Evolutionary conservation across 2,329 filamentous ascomycete species (phyloP).

Genomic region (Sporothrix pseudoabietina): DNA sequence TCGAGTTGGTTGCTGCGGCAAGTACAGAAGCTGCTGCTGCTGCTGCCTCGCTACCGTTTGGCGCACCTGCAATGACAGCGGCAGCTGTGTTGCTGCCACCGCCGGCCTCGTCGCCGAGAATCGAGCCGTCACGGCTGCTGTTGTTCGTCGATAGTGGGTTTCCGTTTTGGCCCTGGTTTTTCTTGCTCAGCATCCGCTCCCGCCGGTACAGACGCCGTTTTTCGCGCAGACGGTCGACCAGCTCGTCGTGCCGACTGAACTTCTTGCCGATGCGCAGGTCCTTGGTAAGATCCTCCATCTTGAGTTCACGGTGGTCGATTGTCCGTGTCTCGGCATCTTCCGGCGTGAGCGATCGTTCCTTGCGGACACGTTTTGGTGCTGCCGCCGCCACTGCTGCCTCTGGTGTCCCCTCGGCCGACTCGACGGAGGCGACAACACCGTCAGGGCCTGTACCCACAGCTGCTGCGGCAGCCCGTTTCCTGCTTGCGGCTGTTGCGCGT

Average conservation of each 20-base stretch:
- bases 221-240: constrained; percentile 66
- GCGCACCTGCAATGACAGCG: background rate
- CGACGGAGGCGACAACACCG: constrained; percentile 7
- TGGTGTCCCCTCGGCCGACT: constrained; percentile 5
- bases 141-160: constrained; percentile 32
- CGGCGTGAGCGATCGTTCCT: constrained; percentile 57
- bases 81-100: constrained; percentile 12
- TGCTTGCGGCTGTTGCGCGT: background rate
- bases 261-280: constrained; percentile 73
- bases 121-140: constrained; percentile 28
- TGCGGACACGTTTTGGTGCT: constrained; percentile 39
- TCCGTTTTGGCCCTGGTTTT: constrained; percentile 37
- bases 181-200: constrained; percentile 46
- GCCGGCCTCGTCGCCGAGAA: constrained; percentile 17
- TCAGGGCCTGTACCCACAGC: background rate
- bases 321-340: constrained; percentile 63
- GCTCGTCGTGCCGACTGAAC: constrained; percentile 72
- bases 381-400: constrained; percentile 18
- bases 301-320: constrained; percentile 67
- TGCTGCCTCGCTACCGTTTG: constrained; percentile 18
- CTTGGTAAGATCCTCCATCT: constrained; percentile 71
- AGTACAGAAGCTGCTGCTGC: constrained; percentile 31
- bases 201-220: constrained; percentile 40
- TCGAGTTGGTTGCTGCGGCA: constrained; percentile 20
- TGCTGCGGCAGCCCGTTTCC: constrained; percentile 2